phyloP scores from a whole-genome alignment of 805 yeast genomes.

The Saccharomycopsis malanga region DNA sequence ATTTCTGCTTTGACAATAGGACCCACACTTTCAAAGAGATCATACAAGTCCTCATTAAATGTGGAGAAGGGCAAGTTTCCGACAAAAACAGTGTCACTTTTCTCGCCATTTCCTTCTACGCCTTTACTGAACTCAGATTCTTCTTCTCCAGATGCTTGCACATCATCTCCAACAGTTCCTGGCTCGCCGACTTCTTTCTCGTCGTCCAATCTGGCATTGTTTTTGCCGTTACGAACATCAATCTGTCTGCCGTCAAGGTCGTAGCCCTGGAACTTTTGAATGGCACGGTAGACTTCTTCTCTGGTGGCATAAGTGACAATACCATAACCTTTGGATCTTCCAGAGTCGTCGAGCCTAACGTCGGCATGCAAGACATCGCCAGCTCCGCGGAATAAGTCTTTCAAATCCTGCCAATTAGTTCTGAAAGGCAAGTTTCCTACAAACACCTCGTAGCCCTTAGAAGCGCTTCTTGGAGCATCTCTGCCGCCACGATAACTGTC shows the following conservation, averaged over 20 bases:
- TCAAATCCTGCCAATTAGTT: slow-evolving; percentile 76
- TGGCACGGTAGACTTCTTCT: slow-evolving; percentile 67
- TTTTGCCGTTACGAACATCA: slow-evolving; percentile 73
- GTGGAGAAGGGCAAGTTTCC: slow-evolving; percentile 85
- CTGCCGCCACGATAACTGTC: slow-evolving; percentile 24
- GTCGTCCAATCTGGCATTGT: slow-evolving; percentile 24
- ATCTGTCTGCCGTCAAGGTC: slow-evolving; percentile 69
- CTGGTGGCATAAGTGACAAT: slow-evolving; percentile 61
- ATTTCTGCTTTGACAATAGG: slow-evolving; percentile 70
- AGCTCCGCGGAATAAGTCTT: slow-evolving; percentile 71
- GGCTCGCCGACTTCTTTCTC: slow-evolving; percentile 7
- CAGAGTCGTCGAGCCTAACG: slow-evolving; percentile 55
- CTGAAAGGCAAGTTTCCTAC: slow-evolving; percentile 79
- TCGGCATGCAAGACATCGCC: slow-evolving; percentile 84
- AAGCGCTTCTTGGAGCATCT: slow-evolving; percentile 17
- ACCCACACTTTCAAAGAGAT: slow-evolving; percentile 81
- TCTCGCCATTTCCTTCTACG: slow-evolving; percentile 55
- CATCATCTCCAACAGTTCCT: background rate
- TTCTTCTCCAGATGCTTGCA: slow-evolving; percentile 21
- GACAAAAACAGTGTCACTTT: slow-evolving; percentile 57
- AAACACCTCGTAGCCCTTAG: slow-evolving; percentile 52
- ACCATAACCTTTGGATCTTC: slow-evolving; percentile 83
- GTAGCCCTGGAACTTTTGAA: slow-evolving; percentile 59
- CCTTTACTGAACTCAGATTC: slow-evolving; percentile 54
- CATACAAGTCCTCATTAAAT: slow-evolving; percentile 75